Base-by-base conservation (phyloP, 768 basidiomycete genomes). In the Lanmaoa pseudosensibilis region DNA sequence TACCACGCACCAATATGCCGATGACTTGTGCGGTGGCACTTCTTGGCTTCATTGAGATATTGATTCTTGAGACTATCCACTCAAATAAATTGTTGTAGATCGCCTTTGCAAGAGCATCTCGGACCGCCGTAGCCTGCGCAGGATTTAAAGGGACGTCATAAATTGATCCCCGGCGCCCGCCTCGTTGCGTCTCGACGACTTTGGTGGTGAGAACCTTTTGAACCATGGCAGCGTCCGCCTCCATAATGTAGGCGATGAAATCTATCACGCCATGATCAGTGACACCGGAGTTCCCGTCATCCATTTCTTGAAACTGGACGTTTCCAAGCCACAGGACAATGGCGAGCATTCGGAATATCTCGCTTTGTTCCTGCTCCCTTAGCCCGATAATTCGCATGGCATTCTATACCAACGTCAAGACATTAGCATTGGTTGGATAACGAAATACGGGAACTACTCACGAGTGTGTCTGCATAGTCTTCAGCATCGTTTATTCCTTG, bases 31-130 rank as follows among this genome's bases (percentile, higher is more conserved):
- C 79, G 50, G 83, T 77, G 7, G 85, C 75, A 48, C 79, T 74
- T 40, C 92, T 83, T 5, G 94, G 83, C 73, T 94, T 95, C 95
- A 99, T 97, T 6, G 96, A 98, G 18, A 92, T 77, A 69, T 99
- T 99, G 69, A 99, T 83, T 57, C 93, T 85, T 16, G 92, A 90
- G 41, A 99, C 97, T 64, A 99, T 98, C 97, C 97, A 99, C 69
- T 99, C 96, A 70, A 99, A 98, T 4, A 98, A 77, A 71, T 98
- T 98, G 76, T 95, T 98, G 74, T 99, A 99, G 61, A 99, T 87
- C 16, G 94, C 96, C 71, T 98, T 96, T 5, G 96, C 78, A 38
- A 99, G 77, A 1, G 97, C 97, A 74, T 98, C 93, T 55, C 95
- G 77, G 21, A 92, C 94, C 1, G 95, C 83, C 1, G 75, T 75